Conservation (phyloP, 2,329 filamentous ascomycete species). For the Colletotrichum gloeosporioides region DNA sequence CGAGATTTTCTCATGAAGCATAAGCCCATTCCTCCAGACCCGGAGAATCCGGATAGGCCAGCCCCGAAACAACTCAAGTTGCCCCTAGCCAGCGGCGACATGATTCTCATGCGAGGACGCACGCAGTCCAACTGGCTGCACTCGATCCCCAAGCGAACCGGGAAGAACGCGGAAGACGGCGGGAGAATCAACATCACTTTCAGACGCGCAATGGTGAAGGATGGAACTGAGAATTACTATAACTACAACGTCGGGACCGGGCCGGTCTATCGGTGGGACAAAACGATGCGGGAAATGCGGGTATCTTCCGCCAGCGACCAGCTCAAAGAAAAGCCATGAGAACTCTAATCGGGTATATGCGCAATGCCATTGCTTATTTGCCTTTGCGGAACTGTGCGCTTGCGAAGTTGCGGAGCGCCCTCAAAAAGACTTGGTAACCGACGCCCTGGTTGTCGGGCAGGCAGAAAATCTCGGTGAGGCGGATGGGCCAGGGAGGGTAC, state of each 20-base stretch:
- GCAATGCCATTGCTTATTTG: constrained; percentile 44
- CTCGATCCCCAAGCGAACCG: constrained; percentile 76
- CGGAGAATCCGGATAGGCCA: constrained; percentile 2
- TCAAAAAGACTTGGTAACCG: constrained; percentile 92
- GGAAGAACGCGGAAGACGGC: constrained; percentile 65
- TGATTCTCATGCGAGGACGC: constrained; percentile 77
- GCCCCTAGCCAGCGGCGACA: constrained; percentile 71
- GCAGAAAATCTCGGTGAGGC: constrained; percentile 92
- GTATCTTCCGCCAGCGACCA: constrained; percentile 32
- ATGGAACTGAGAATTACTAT: constrained; percentile 83
- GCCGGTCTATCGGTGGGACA: constrained; percentile 72
- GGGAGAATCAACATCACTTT: constrained; percentile 82
- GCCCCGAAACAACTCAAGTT: constrained; percentile 50
- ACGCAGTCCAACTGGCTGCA: constrained; percentile 83
- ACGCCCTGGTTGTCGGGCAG: constrained; percentile 80
- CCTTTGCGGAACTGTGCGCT: constrained; percentile 90
- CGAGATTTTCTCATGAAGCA: constrained; percentile 83
- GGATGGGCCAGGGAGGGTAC: constrained; percentile 96
- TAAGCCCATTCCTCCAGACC: constrained; percentile 59
- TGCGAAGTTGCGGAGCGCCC: constrained; percentile 82
- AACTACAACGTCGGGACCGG: constrained; percentile 81
- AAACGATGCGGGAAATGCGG: constrained; percentile 53
- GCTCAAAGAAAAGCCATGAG: background rate
- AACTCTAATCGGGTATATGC: constrained; percentile 15
- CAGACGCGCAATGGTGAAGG: constrained; percentile 71